Evolutionary conservation across 305 asterid genomes (phyloP), one percentile per base, ranked within the genome.

Genomic region (Lippia alba): DNA sequence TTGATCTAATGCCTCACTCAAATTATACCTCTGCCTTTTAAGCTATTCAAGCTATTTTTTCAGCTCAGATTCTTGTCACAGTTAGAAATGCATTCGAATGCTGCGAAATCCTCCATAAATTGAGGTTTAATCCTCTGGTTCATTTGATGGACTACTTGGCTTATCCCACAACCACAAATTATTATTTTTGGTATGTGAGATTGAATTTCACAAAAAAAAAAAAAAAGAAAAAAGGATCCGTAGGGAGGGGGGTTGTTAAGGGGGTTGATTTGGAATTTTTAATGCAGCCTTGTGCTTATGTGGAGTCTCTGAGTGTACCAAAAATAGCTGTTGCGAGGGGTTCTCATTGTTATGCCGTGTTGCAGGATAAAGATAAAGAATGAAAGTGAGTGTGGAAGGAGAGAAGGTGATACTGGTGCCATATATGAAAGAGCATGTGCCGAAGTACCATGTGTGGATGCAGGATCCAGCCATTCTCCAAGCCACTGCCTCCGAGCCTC

Each of bases 401-500:
- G 84, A 87, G 62, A 93, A 80, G 81, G 96, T 89, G 80, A 78
- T 84, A 56, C 74, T 93, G 58, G 98, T 87, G 14, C 96, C 97
- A 4, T 93, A 93, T 82, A 87, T 89, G 97, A 87, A 82, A 79
- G 96, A 89, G 41, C 98, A 93, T 67, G 98, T 93, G 34, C 88
- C 80, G 1, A 84, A 74, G 83, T 93, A 93, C 85, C 98, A 93
- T 79, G 75, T 51, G 11, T 93, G 98, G 98, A 93, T 93, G 98
- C 98, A 89, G 74, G 91, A 93, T 74, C 87, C 88, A 17, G 73
- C 87, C 61, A 89, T 89, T 57, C 97, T 91, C 12, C 87, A 86
- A 78, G 96, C 98, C 58, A 93, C 98, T 6, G 98, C 90, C 3
- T 93, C 98, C 4, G 98, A 93, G 79, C 97, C 96, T 1, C 94